Base-by-base conservation (phyloP, 768 basidiomycete genomes). In the Heimioporus sp. region DNA sequence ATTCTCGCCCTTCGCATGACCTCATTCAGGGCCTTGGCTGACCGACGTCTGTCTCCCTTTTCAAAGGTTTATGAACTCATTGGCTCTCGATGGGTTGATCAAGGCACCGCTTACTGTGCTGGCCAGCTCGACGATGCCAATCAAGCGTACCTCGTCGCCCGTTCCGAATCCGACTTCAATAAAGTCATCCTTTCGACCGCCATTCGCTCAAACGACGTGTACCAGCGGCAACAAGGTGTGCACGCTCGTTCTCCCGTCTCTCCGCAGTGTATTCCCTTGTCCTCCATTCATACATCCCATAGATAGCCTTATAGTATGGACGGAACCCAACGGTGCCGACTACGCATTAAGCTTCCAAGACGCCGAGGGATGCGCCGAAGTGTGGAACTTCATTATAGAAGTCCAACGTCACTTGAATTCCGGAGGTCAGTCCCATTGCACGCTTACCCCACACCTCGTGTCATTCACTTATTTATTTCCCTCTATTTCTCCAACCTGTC, bases 261-360 rank as follows among this genome's bases (percentile, higher is more conserved):
- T 28, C 24, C 6, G 6, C 24, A 28, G 7, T 28, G 7, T 28
- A 28, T 28, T 28, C 5, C 24, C 24, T 28, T 28, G 24, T 47
- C 54, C 11, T 35, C 24, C 31, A 51, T 59, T 64, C 55, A 55
- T 54, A 28, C 49, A 37, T 50, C 59, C 50, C 46, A 30, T 71
- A 95, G 96, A 98, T 65, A 99, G 97, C 12, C 80, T 99, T 43
- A 98, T 99, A 60, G 96, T 98, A 17, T 99, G 97, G 97, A 98
- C 96, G 4, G 96, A 98, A 67, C 90, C 92, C 2, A 87, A 91
- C 56, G 91, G 92, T 28, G 84, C 89, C 35, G 97, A 99, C 70
- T 95, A 97, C 65, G 96, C 96, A 2, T 76, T 99, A 48, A 96
- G 93, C 61, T 99, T 99, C 61, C 96, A 98, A 65, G 96, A 98